These are phyloP conservation scores for Calonectria pseudoreteaudii DNA, from an alignment of 2,329 filamentous ascomycete species.

Conservation along the genomic window DNA sequence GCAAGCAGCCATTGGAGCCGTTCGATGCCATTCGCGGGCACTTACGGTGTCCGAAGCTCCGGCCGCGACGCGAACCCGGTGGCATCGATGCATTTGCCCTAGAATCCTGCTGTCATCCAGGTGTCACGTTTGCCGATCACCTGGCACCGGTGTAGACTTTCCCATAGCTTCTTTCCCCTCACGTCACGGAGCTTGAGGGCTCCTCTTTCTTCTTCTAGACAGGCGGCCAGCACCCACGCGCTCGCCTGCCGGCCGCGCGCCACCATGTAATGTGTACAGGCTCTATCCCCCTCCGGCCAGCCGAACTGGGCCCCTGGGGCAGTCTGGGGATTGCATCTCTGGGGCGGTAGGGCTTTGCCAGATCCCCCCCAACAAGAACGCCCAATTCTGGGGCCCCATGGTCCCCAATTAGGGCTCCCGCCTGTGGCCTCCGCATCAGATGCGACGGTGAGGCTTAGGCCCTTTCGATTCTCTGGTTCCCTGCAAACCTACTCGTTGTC, in stretches of 20 bases:
- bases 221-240: not conserved
- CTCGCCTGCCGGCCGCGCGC: not conserved
- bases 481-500: conserved; percentile 20
- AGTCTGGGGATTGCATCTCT: conserved; percentile 12
- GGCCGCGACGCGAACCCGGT: not conserved
- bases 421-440: conserved; percentile 25
- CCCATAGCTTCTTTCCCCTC: not conserved
- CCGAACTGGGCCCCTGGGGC: not conserved
- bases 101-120: conserved; percentile 13
- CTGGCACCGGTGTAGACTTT: conserved; percentile 6
- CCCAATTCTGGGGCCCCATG: conserved; percentile 17
- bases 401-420: conserved; percentile 23
- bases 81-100: not conserved
- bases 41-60: not conserved
- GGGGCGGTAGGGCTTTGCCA: not conserved
- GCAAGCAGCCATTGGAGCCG: not conserved
- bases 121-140: conserved; percentile 21
- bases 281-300: conserved; percentile 10
- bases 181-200: not conserved
- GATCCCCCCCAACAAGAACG: conserved; percentile 22
- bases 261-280: not conserved
- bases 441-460: conserved; percentile 32
- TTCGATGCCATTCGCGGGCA: not conserved
- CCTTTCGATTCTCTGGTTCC: not conserved
- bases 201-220: not conserved